Percentiles rank a stretch among this genome's conserved stretches.
These are phyloP conservation scores for Pleoardoris graminearum DNA, from an alignment of 2,329 filamentous ascomycete genomes.

Conservation along the genomic window DNA sequence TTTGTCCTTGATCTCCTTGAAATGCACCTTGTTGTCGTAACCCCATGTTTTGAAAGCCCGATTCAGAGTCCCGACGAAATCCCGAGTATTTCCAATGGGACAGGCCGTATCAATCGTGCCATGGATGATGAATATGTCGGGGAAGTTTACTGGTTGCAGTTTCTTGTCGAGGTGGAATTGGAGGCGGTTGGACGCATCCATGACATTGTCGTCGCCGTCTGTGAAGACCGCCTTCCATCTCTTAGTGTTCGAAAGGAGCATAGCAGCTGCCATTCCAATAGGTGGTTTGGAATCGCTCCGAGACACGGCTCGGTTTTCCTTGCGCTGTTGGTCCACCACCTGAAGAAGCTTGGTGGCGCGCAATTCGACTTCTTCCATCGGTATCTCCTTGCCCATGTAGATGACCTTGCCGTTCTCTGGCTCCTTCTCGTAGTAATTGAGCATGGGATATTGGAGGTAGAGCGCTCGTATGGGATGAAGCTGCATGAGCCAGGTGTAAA, in stretches of 20 bases:
- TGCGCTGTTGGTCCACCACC: neutral
- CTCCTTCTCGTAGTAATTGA: neutral
- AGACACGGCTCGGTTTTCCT: neutral
- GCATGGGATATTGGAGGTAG: constrained; percentile 5
- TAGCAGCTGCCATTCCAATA: neutral
- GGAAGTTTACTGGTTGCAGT: neutral
- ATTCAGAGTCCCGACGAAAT: neutral
- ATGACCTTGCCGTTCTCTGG: neutral
- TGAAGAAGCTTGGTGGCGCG: neutral
- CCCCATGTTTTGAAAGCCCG: neutral
- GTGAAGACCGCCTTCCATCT: neutral
- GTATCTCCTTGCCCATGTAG: neutral
- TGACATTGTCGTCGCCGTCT: too few species aligned
- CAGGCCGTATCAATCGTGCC: neutral
- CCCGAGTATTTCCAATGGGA: neutral
- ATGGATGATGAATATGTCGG: constrained; percentile 1
- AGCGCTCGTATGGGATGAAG: neutral
- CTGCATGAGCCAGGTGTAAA: constrained; percentile 16
- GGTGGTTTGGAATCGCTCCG: neutral
- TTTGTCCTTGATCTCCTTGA: neutral
- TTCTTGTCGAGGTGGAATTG: neutral
- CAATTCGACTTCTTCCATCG: too few species aligned
- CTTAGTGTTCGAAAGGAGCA: neutral
- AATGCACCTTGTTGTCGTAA: neutral
- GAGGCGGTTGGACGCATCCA: neutral